Evolutionary conservation across 805 yeast genomes (phyloP), one percentile per base, ranked within the genome.

Genomic region (Nakazawaea sp.): DNA sequence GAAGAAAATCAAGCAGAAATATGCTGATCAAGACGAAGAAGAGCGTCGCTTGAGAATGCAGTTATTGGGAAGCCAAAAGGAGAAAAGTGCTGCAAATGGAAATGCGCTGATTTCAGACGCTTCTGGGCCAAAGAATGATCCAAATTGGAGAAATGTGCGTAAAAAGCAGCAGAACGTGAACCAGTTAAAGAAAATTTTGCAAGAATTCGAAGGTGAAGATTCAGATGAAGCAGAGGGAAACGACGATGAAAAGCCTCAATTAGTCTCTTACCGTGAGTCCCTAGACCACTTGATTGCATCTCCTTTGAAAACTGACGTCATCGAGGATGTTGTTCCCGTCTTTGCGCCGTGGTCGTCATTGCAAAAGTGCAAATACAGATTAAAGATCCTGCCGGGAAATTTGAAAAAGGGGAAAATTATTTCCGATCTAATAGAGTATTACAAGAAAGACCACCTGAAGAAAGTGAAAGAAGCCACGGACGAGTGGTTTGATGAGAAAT

Each of bases 261-360:
- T 40, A 38, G 62, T 42, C 58, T 50, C 57, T 6, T 57, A 49
- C 27, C 43, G 52, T 28, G 33, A 44, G 12, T 40, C 48, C 5
- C 35, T 56, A 12, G 38, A 54, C 4, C 54, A 53, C 1, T 54
- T 74, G 18, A 50, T 70, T 18, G 40, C 64, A 12, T 66, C 70
- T 24, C 78, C 78, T 1, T 53, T 58, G 9, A 50, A 61, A 20
- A 52, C 60, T 1, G 95, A 84, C 50, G 60, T 50, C 3, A 61
- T 84, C 9, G 49, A 66, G 9, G 84, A 78, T 40, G 76, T 83
- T 5, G 71, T 90, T 10, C 94, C 96, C 1, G 78, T 86, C 15
- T 90, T 88, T 67, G 97, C 92, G 0, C 98, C 98, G 2, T 92
- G 96, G 96, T 59, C 73, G 10, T 70, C 97, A 0, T 56, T 92